These are phyloP conservation scores for Boletus huronensis DNA, from an alignment of 768 basidiomycete genomes.

Conservation along the genomic window DNA sequence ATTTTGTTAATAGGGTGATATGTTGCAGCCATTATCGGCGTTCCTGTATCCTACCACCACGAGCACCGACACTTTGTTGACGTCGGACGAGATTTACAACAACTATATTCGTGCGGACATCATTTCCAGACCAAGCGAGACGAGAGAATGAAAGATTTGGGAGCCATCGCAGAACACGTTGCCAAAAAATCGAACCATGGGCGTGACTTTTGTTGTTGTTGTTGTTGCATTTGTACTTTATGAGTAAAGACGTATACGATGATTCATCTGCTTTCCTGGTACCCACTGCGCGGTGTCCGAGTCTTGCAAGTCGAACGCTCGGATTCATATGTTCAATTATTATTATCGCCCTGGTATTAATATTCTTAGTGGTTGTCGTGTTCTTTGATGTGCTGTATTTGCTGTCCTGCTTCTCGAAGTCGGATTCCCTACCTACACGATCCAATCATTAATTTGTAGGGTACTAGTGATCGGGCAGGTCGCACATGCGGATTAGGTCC, in stretches of 20 bases:
- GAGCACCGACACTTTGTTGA: slow-evolving; percentile 62
- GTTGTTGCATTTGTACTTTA: neutral
- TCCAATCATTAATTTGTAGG: too few species aligned
- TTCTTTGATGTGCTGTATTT: too few species aligned
- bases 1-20: neutral
- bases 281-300: neutral
- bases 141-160: slow-evolving; percentile 4
- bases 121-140: slow-evolving; percentile 15
- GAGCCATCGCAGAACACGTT: neutral
- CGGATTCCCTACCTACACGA: too few species aligned
- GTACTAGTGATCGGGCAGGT: too few species aligned
- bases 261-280: neutral
- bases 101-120: slow-evolving; percentile 65
- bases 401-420: too few species aligned
- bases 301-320: neutral
- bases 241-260: neutral
- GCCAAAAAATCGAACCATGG: neutral
- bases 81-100: slow-evolving; percentile 70
- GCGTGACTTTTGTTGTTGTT: neutral
- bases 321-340: neutral
- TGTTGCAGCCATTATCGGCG: slow-evolving; percentile 50
- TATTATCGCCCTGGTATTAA: too few species aligned
- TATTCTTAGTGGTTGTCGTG: too few species aligned
- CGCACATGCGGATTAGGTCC: too few species aligned
- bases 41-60: slow-evolving; percentile 57